phyloP scores from a whole-genome alignment of 805 yeast species.

The Candida germanica region DNA sequence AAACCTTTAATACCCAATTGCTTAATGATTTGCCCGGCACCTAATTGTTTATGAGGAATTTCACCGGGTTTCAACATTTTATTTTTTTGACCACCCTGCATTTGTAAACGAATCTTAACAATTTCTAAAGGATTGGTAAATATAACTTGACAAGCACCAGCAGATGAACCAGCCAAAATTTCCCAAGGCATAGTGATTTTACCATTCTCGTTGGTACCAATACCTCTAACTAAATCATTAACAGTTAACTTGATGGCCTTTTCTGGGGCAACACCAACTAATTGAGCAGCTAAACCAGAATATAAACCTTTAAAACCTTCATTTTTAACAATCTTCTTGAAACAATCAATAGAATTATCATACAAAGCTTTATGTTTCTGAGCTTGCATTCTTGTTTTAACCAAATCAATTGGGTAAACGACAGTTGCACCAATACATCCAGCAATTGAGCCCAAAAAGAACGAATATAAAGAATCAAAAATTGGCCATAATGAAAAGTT shows the following conservation, averaged over 20 bases:
- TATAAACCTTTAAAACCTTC: constrained; percentile 88
- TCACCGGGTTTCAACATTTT: constrained; percentile 29
- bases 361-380: constrained; percentile 73
- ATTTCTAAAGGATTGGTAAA: constrained; percentile 96
- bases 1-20: constrained; percentile 81
- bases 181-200: constrained; percentile 57
- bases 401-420: constrained; percentile 94
- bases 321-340: constrained; percentile 64
- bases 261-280: constrained; percentile 97
- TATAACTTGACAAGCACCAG: constrained; percentile 95
- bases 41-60: constrained; percentile 40
- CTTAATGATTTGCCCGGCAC: constrained; percentile 70
- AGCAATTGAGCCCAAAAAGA: constrained; percentile 87
- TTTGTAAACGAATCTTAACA: constrained; percentile 91
- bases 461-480: constrained; percentile 78
- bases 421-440: constrained; percentile 98
- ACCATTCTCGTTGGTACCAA: constrained; percentile 50
- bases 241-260: constrained; percentile 95
- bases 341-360: constrained; percentile 82
- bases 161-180: constrained; percentile 84
- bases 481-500: constrained; percentile 46
- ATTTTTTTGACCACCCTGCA: constrained; percentile 69
- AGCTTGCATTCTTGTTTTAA: constrained; percentile 96
- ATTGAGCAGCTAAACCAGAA: constrained; percentile 90
- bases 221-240: constrained; percentile 79